Evolutionary conservation across 2,329 filamentous ascomycete genomes (phyloP).

Genomic region (Cladosporium sp.): DNA sequence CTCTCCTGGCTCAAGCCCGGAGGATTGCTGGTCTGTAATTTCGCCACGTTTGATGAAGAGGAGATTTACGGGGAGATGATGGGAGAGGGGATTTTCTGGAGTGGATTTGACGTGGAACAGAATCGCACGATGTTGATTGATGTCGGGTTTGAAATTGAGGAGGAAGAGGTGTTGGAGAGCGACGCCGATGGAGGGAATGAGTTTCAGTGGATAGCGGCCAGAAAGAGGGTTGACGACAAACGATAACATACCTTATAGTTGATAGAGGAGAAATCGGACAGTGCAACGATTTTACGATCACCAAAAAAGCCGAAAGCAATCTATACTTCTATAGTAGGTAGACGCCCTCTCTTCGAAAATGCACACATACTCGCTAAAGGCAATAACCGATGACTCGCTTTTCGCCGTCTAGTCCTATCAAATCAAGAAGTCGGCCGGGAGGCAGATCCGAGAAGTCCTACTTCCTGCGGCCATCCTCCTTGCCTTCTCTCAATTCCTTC

Average conservation of each 20-base stretch:
- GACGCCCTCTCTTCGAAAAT: neutral
- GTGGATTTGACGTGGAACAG: conserved; percentile 28
- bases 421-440: neutral
- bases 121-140: conserved; percentile 34
- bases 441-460: neutral
- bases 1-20: conserved; percentile 21
- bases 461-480: conserved; percentile 6
- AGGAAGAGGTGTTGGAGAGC: conserved; percentile 16
- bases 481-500: conserved; percentile 27
- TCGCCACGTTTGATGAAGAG: conserved; percentile 21
- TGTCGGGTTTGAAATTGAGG: conserved; percentile 31
- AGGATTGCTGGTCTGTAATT: conserved; percentile 21
- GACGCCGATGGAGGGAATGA: conserved; percentile 22
- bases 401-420: neutral
- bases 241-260: no score
- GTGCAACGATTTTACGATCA: neutral
- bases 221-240: conserved; percentile 9
- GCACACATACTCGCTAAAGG: conserved; percentile 2
- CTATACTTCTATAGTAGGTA: conserved; percentile 3
- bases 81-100: conserved; percentile 27
- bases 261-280: no score
- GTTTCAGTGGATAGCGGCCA: conserved; percentile 24
- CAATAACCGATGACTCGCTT: neutral
- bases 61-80: conserved; percentile 26
- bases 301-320: neutral